A percentile compares a stretch with the other conserved stretches of the same genome.
Conservation (phyloP, 1,284 basidiomycete species). For the Ceratobasidium sp. region DNA sequence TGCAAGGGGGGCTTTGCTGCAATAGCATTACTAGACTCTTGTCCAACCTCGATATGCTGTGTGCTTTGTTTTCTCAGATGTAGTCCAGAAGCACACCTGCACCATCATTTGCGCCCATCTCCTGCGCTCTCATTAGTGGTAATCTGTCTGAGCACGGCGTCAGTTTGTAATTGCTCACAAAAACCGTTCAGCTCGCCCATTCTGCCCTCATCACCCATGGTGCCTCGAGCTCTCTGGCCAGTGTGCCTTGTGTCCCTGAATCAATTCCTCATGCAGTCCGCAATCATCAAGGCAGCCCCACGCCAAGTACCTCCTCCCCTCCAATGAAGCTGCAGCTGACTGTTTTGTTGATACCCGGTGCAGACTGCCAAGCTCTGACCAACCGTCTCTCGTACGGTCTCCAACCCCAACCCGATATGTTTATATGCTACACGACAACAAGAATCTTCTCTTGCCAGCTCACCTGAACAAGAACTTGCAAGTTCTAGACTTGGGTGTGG, state of each 20-base stretch:
- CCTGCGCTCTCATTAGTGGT: constrained; percentile 28
- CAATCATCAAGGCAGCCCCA: constrained; percentile 33
- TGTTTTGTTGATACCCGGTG: constrained; percentile 4
- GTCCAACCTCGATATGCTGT: too few relatives aligned
- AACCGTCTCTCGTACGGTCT: constrained; percentile 3
- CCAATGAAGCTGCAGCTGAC: constrained; percentile 27
- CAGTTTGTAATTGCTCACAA: background rate
- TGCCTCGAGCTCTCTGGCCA: constrained; percentile 9
- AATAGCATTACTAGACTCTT: too few relatives aligned
- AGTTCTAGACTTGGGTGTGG: constrained; percentile 42
- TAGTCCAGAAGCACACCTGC: too few relatives aligned
- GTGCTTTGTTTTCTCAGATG: too few relatives aligned
- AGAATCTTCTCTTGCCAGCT: constrained; percentile 25
- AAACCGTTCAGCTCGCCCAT: constrained; percentile 2
- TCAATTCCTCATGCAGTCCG: constrained; percentile 29
- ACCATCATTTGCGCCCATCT: background rate
- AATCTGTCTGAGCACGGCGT: background rate
- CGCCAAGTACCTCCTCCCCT: constrained; percentile 34
- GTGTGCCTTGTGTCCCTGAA: background rate
- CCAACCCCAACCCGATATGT: constrained; percentile 38
- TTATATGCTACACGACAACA: constrained; percentile 37
- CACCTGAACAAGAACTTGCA: constrained; percentile 41
- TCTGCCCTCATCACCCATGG: background rate
- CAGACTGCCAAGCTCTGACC: background rate
- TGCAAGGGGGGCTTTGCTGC: too few relatives aligned